Percentiles rank a stretch among this genome's conserved stretches.
phyloP scores from a whole-genome alignment of 768 basidiomycete genomes.

The Agrocybe pediades region DNA sequence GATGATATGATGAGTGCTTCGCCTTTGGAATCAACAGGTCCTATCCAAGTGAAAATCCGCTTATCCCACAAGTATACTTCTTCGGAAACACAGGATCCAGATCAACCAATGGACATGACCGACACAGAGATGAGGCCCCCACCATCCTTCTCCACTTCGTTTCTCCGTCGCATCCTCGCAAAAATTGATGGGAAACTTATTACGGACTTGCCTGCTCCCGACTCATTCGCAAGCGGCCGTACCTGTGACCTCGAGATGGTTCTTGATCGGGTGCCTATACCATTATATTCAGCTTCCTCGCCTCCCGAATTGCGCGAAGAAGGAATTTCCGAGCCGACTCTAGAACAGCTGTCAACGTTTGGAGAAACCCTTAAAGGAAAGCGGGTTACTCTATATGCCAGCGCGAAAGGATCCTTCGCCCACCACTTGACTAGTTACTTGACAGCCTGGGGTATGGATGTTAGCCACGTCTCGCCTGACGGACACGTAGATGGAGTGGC shows the following conservation, averaged over 20 bases:
- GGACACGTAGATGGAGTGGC: conserved; percentile 45
- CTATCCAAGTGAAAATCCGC: conserved; percentile 44
- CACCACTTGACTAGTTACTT: conserved; percentile 92
- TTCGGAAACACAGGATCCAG: conserved; percentile 20
- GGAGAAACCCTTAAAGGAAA: conserved; percentile 82
- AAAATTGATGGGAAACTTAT: conserved; percentile 57
- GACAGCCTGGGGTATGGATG: conserved; percentile 94
- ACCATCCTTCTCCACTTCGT: conserved; percentile 45
- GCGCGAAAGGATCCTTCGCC: conserved; percentile 86
- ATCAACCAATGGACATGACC: conserved; percentile 18
- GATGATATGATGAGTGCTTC: conserved; percentile 22
- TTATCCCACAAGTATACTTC: conserved; percentile 50
- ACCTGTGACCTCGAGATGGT: conserved; percentile 68
- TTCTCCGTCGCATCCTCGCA: conserved; percentile 61
- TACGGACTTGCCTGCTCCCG: conserved; percentile 45
- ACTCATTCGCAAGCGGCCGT: conserved; percentile 44
- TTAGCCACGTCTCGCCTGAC: conserved; percentile 74
- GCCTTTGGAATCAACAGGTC: conserved; percentile 31
- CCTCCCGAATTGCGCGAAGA: conserved; percentile 52
- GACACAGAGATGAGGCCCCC: conserved; percentile 40
- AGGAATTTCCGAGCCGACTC: conserved; percentile 69
- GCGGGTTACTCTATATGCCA: conserved; percentile 82
- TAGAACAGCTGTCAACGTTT: conserved; percentile 79
- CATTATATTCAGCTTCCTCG: conserved; percentile 38
- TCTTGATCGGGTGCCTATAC: conserved; percentile 59